Evolutionary conservation across 768 basidiomycete species (phyloP), one percentile per base, ranked within the genome.

Genomic region (Boletus reticuloceps): DNA sequence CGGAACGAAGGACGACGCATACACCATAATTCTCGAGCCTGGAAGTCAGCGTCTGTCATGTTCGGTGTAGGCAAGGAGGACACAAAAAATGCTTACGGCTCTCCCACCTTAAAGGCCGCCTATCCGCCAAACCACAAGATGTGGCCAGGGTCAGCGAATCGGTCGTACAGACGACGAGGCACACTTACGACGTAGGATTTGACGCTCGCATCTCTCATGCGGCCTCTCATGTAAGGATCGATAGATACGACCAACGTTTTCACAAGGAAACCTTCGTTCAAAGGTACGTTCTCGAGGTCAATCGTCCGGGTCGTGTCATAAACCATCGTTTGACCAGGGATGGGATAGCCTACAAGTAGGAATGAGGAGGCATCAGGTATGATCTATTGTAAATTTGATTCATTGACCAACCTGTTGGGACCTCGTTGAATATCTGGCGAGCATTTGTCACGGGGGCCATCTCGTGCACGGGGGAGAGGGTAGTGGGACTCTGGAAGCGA

Each of bases 221-320:
- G 53, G n/a, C 46, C 47, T 37, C 53, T 42, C 41, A 54, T 40
- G 45, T 34, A 53, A 13, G 38, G 49, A 34, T 46, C 49, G 5
- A 55, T 16, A 6, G 49, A 42, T 6, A 54, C 12, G 25, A 54
- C 53, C 47, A 54, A 29, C 5, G 41, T 54, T 25, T 54, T 54
- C 39, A 54, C 14, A 17, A 55, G 49, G 46, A 55, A 55, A 12
- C 54, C 37, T 6, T 49, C 54, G 14, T 46, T 46, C 14, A 51
- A 19, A 34, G 49, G 50, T 16, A 17, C 37, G 13, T 46, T 46
- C 50, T 51, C 43, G 31, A 46, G 49, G 14, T 46, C 47, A 39
- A 49, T 54, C 32, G 41, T 54, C 11, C 38, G 47, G 3, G 34
- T 52, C 27, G 53, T 20, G 14, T 57, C 53, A 22, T 55, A 45